Base-by-base conservation (phyloP, 805 yeast species). In the Millerago galiae region DNA sequence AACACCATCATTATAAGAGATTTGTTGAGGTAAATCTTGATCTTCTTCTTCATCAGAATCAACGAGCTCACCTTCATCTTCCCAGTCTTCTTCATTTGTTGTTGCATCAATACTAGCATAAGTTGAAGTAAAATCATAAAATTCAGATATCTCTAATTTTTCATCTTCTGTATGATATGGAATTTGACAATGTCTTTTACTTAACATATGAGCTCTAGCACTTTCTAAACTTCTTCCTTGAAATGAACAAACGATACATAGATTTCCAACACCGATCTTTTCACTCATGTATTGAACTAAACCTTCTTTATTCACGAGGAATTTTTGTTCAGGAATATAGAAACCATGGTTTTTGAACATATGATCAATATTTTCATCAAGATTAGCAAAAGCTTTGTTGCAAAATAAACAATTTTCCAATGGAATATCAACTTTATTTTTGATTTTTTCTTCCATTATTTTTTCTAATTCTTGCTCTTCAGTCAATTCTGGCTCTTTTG, bases 131-230 rank as follows among this genome's bases (percentile, higher is more conserved):
- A 90, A 93, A 60, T 93, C 96, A 59, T 91, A 93, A 56, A 86
- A 93, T 43, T 89, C 95, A 0, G 95, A 81, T 15, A 91, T 76
- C 62, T 93, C 99, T 44, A 87, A 67, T 60, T 81, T 85, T 55
- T 90, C 95, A 51, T 83, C 79, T 46, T 84, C 89, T 5, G 74
- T 61, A 54, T 93, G 97, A 61, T 87, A 93, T 4, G 98, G 98
- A 41, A 93, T 79, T 58, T 76, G 76, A 68, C 90, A 84, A 62
- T 93, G 99, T 49, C 84, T 78, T 67, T 93, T 93, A 18, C 83
- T 71, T 8, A 72, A 48, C 97, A 93, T 89, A 60, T 93, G 99
- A 24, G 88, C 90, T 56, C 96, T 81, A 2, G 83, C 93, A 17
- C 95, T 86, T 52, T 86, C 95, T 25, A 91, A 60, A 26, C 84